Evolutionary conservation across 2,329 filamentous ascomycete species (phyloP), one percentile per base, ranked within the genome.

Genomic region (Aspergillus japonicus): DNA sequence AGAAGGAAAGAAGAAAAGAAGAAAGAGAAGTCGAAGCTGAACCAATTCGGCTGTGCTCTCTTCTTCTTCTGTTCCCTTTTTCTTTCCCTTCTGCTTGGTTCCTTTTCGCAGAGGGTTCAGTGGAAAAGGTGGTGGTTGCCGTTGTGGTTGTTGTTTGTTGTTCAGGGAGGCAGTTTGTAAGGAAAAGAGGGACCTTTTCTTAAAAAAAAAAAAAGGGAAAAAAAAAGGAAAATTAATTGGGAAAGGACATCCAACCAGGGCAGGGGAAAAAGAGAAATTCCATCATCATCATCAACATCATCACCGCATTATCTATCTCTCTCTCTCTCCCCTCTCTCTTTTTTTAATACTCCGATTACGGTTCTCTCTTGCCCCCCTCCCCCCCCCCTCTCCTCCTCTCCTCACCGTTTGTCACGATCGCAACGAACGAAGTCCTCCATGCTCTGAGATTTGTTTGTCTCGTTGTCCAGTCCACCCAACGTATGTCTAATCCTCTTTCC

Each of bases 91-190:
- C 44, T 54, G 26, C 31, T 52, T 44, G 24, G 56, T 39, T n/a
- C 44, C 48, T 56, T 61, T 64, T 57, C 53, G 61, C 56, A 16
- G 12, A 44, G 5, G n/a, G 16, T 44, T 19, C 16, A n/a, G 14
- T 44, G 39, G 39, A 47, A 54, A 54, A 64, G 54, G 55, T 54
- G 54, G 56, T 58, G 58, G 14, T 44, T 44, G 3, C 26, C 26
- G 39, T 44, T 44, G 33, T 16, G 11, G 56, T 58, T 62, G 39
- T 42, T 42, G 39, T 44, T 44, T 44, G 39, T 60, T 59, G 58
- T 58, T 59, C 56, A 58, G 64, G 62, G 58, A 63, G 62, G 60
- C 62, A 67, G 66, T 63, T 59, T 66, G 64, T 62, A 62, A 67
- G 64, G 58, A 60, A 63, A 61, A 64, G 33, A 59, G 58, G 61